A percentile compares a stretch with the other conserved stretches of the same genome.
Evolutionary conservation across 2,329 filamentous ascomycete species (phyloP).

Genomic region (Fusarium sp.): DNA sequence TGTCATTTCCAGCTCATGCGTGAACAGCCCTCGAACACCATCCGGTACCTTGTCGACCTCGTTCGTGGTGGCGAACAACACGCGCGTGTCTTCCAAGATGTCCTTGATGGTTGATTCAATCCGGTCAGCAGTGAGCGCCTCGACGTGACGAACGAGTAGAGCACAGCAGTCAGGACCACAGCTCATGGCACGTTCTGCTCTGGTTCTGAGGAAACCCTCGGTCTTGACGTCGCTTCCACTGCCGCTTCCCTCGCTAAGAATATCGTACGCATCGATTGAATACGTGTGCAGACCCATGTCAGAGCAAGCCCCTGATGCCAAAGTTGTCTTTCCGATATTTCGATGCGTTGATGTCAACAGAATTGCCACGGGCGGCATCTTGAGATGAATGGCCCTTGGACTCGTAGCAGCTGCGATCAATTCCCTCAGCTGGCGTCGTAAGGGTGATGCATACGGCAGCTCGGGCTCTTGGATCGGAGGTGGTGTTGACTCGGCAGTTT

Average conservation of each 20-base stretch:
- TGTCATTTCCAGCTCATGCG: conserved; percentile 91
- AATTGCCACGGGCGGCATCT: conserved; percentile 87
- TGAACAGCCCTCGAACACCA: conserved; percentile 88
- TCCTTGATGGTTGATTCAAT: conserved; percentile 88
- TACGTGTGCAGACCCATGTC: conserved; percentile 94
- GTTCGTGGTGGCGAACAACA: conserved; percentile 92
- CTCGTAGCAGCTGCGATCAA: conserved; percentile 90
- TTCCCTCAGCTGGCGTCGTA: conserved; percentile 79
- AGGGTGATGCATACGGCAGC: conserved; percentile 62
- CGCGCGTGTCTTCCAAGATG: conserved; percentile 78
- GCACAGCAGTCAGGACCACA: conserved; percentile 87
- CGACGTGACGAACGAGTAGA: conserved; percentile 87
- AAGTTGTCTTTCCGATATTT: conserved; percentile 88
- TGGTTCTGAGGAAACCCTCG: conserved; percentile 85
- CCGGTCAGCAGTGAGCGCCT: conserved; percentile 88
- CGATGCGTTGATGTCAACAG: conserved; percentile 91
- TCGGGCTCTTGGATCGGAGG: conserved; percentile 57
- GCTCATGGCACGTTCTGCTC: conserved; percentile 86
- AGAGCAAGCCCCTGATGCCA: conserved; percentile 79
- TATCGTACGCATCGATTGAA: conserved; percentile 88
- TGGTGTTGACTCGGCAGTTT: conserved; percentile 49
- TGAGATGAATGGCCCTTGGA: conserved; percentile 83
- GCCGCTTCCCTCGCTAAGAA: conserved; percentile 84
- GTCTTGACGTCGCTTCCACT: conserved; percentile 93
- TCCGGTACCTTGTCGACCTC: conserved; percentile 95